Base-by-base conservation (phyloP, 345 rosid species). In the Gossypium arboreum region DNA sequence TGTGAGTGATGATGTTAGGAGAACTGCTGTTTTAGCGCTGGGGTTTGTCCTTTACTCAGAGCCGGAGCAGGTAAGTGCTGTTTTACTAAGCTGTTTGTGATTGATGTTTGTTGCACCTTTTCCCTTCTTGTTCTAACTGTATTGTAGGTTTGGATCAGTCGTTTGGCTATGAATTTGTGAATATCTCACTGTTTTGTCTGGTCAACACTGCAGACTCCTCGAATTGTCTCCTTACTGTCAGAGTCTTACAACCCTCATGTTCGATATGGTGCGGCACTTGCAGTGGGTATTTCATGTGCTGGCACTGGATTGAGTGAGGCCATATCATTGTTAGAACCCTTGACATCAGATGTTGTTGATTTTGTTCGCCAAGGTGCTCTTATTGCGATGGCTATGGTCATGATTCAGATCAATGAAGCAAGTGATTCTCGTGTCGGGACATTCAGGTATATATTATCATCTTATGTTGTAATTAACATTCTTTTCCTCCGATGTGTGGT, bases 291-390 rank as follows among this genome's bases (percentile, higher is more conserved):
- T 72, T 96, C 99, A 61, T 96, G 99, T 85, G 99, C 99, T 20
- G 99, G 98, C 67, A 96, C 99, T 67, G 98, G 99, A 78, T 81
- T 96, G 80, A 93, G 97, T 54, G 98, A 96, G 87, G 99, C 99
- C n/a, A 88, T 96, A 84, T 93, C 98, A 56, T 86, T 96, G 88
- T 84, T 96, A 47, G 99, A 96, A 86, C 99, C 97, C 65, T 86
- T 96, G 74, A 96, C 97, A 13, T 93, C 97, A 63, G 98, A 96
- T 85, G 98, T 93, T 41, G 97, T 96, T 61, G 98, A 93, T 83
- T 96, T 96, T 88, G 99, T 96, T 85, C 97, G 98, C 64, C 99
- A 96, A 91, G 98, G 99, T 84, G 99, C 99, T 50, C 92, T 96
- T 67, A 91, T 96, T 79, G 97, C 99, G 57, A 93, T 93, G 99